Evolutionary conservation across 1,284 basidiomycete genomes (phyloP), one percentile per base, ranked within the genome.

Genomic region (Malassezia obtusa): DNA sequence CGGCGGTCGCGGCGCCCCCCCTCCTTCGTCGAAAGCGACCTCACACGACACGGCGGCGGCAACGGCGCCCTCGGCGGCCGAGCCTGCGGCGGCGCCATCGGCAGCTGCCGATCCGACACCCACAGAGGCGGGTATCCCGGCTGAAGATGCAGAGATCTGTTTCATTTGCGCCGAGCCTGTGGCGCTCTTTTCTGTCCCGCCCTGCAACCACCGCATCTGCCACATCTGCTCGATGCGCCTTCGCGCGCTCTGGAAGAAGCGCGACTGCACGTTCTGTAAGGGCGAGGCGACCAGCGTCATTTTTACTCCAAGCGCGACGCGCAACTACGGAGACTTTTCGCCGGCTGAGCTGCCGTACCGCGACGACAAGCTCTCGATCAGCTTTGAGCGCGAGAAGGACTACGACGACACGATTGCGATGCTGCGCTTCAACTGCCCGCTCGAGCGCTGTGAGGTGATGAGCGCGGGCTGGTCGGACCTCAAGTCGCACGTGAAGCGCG

Each of bases 231-330:
- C 88, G 1, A 77, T 96, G 45, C 82, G 92, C n/a, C 77, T 98
- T 24, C 78, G 90, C 26, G 89, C 89, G 1, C 79, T 98, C 52
- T 98, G 96, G 79, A 96, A 96, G 58, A 71, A 71, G 56, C 58
- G 56, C 50, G 87, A 92, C 14, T 98, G 92, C 75, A 89, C 91
- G 2, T 94, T 94, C 74, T 98, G 94, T 81, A 98, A 96, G 85
- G 84, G 85, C 64, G 80, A 85, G 4, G 86, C 90, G 76, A 79
- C 81, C 1, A 80, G 81, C 1, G 80, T 94, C 24, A 82, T 92
- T 57, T 94, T 92, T 74, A 91, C 89, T 0, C 75, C 77, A 5
- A 85, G 86, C 1, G 75, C 83, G 11, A 58, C 57, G 36, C 63
- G 62, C 38, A 22, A 28, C n/a, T 71, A 63, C 39, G 47, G 52